Percentiles rank a stretch among this genome's conserved stretches.
Conservation (phyloP, 805 yeast species). For the Candida sonorensis region DNA sequence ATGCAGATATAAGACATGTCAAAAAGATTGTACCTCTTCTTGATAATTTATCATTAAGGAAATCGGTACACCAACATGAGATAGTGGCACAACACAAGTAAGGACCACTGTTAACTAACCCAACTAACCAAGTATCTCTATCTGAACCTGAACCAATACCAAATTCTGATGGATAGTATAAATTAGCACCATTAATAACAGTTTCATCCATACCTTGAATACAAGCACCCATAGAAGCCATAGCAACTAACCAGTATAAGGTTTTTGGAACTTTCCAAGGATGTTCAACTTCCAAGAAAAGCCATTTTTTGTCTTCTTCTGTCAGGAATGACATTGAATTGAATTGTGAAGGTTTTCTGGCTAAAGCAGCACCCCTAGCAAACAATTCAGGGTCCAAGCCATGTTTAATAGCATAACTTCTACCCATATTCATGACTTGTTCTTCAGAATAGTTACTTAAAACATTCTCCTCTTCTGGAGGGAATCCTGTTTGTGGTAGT, state of each 20-base stretch:
- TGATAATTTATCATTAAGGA: constrained; percentile 48
- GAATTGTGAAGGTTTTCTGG: constrained; percentile 52
- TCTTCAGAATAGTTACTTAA: constrained; percentile 51
- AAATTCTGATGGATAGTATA: constrained; percentile 51
- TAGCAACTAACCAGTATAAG: constrained; percentile 48
- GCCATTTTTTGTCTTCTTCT: constrained; percentile 47
- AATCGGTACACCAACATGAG: constrained; percentile 61
- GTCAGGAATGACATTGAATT: constrained; percentile 49
- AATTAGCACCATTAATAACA: constrained; percentile 65
- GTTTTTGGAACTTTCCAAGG: constrained; percentile 41
- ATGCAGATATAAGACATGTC: constrained; percentile 53
- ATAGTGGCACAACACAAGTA: constrained; percentile 56
- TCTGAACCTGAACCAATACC: constrained; percentile 41
- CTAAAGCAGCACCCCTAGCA: constrained; percentile 61
- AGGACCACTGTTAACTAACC: constrained; percentile 65
- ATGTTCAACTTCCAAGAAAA: constrained; percentile 39
- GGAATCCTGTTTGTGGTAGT: not conserved
- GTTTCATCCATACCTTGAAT: constrained; percentile 80
- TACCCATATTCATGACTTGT: constrained; percentile 64
- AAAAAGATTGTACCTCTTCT: constrained; percentile 62
- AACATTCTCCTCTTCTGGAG: constrained; percentile 33
- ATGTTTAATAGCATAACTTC: constrained; percentile 53
- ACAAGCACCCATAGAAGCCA: constrained; percentile 73
- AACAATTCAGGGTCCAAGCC: constrained; percentile 52
- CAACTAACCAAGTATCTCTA: constrained; percentile 50